phyloP scores from a whole-genome alignment of 768 basidiomycete genomes.

The Suillus subalutaceus region DNA sequence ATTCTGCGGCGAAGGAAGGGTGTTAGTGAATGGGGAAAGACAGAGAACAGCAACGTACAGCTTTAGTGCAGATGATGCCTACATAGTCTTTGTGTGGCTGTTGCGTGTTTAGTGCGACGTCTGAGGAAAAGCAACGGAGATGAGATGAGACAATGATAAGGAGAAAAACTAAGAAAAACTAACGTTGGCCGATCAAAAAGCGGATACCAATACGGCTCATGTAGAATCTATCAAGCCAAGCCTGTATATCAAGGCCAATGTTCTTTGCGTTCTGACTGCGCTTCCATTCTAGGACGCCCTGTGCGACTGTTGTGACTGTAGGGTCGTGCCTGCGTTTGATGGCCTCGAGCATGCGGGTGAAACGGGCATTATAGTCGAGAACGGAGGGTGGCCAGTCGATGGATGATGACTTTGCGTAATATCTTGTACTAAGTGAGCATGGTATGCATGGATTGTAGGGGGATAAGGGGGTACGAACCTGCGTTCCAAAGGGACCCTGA shows the following conservation, averaged over 20 bases:
- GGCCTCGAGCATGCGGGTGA: conserved; percentile 82
- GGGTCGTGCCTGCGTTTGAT: conserved; percentile 97
- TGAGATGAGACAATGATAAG: conserved; percentile 12
- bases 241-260: conserved; percentile 88
- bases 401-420: conserved; percentile 77
- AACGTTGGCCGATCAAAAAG: conserved; percentile 95
- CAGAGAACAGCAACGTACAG: conserved; percentile 51
- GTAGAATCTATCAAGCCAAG: conserved; percentile 97
- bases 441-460: conserved; percentile 3
- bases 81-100: conserved; percentile 91
- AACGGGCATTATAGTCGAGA: conserved; percentile 88
- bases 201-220: conserved; percentile 95
- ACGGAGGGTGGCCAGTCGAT: conserved; percentile 90
- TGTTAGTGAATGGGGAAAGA: conserved; percentile 9
- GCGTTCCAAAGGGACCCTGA: conserved; percentile 83
- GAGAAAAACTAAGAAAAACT: conserved; percentile 30
- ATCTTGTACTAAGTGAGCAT: conserved; percentile 47
- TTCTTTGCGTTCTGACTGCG: conserved; percentile 63
- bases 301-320: conserved; percentile 95
- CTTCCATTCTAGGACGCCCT: conserved; percentile 98
- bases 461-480: conserved; percentile 49
- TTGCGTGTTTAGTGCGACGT: conserved; percentile 92
- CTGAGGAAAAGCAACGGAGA: conserved; percentile 39
- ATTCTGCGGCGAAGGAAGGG: conserved; percentile 50
- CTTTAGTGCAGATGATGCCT: conserved; percentile 94